Evolutionary conservation across 2,329 filamentous ascomycete genomes (phyloP).

Genomic region (Botryotinia globosa): DNA sequence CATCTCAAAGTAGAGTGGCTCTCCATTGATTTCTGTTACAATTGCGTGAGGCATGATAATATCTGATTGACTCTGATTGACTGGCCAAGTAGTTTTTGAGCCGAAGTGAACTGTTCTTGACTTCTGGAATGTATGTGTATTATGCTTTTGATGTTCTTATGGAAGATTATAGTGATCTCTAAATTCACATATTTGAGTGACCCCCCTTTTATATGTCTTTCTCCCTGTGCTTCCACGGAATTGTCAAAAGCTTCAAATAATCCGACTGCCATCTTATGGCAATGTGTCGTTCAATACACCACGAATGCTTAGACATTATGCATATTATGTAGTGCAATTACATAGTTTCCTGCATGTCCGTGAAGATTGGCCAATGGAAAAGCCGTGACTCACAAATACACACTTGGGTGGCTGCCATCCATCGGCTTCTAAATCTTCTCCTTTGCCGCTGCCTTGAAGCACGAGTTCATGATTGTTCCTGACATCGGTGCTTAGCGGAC

Average conservation of each 20-base stretch:
- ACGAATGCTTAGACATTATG: not conserved
- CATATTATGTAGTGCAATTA: not conserved
- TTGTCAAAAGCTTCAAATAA: conserved; percentile 7
- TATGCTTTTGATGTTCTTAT: not conserved
- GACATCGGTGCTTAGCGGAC: conserved; percentile 1
- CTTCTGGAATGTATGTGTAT: not conserved
- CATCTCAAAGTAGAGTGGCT: not conserved
- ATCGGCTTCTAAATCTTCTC: not conserved
- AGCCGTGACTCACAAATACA: not conserved
- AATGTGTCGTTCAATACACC: not conserved
- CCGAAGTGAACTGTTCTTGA: not conserved
- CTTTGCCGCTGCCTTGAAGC: not conserved
- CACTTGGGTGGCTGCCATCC: conserved; percentile 1
- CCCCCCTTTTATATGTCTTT: not conserved
- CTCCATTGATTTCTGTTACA: not conserved
- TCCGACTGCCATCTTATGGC: not conserved
- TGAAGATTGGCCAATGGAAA: not conserved
- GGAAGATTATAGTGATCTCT: not conserved
- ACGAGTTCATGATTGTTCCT: not conserved
- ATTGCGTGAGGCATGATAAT: conserved; percentile 3
- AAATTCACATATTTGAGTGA: not conserved
- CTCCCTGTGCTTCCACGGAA: not conserved
- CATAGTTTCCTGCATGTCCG: not conserved
- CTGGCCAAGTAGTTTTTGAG: not conserved
- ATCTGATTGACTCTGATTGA: not conserved